Percentiles rank a stretch among this genome's conserved stretches.
phyloP scores from a whole-genome alignment of 371 early-diverging fungal species.

The Batkoa obscura region DNA sequence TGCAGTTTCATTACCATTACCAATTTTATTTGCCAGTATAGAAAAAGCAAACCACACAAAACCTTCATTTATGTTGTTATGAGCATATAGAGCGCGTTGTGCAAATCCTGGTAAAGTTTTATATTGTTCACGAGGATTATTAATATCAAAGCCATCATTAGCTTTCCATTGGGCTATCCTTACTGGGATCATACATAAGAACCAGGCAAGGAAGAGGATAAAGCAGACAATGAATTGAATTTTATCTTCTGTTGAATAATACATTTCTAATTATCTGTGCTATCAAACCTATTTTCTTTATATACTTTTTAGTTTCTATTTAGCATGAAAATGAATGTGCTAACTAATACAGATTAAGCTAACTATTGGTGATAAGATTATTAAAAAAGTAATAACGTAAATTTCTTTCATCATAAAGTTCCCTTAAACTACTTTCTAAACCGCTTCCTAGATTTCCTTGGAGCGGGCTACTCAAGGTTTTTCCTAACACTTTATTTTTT shows the following conservation, averaged over 20 bases:
- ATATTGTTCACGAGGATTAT: constrained; percentile 3
- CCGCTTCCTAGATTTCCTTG: too few species aligned
- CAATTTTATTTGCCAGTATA: background rate
- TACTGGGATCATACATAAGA: background rate
- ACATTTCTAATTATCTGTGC: too few species aligned
- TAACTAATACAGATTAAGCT: too few species aligned
- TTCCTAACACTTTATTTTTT: too few species aligned
- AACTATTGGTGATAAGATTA: too few species aligned
- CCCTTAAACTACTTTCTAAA: too few species aligned
- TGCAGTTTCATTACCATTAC: background rate
- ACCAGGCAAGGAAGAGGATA: background rate
- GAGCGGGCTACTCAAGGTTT: too few species aligned
- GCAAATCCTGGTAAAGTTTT: background rate
- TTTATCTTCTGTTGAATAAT: background rate
- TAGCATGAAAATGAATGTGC: too few species aligned
- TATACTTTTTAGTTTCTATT: too few species aligned
- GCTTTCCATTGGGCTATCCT: constrained; percentile 1
- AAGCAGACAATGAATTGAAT: constrained; percentile 4
- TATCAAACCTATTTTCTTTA: too few species aligned
- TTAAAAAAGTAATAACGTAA: too few species aligned
- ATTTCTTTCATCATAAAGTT: too few species aligned
- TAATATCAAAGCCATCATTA: background rate
- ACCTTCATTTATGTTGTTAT: constrained; percentile 4
- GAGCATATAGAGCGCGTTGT: background rate
- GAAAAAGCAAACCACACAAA: constrained; percentile 6